Evolutionary conservation across 805 yeast genomes (phyloP).

Genomic region (Candida fluviatilis): DNA sequence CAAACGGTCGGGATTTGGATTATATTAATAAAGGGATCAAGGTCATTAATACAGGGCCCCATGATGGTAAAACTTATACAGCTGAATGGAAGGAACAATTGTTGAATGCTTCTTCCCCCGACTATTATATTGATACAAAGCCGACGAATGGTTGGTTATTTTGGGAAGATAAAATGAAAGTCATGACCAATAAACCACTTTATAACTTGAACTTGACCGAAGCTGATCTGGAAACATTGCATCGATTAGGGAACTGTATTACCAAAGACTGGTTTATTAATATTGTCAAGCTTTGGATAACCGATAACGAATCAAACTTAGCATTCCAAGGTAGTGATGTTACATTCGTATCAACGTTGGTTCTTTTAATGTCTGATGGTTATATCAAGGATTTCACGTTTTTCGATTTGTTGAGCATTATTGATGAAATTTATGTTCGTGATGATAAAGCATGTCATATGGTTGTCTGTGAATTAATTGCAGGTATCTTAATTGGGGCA

Average conservation of each 20-base stretch:
- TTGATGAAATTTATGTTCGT: slow-evolving; percentile 49
- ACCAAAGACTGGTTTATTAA: slow-evolving; percentile 56
- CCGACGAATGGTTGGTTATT: slow-evolving; percentile 65
- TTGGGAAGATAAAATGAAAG: slow-evolving; percentile 61
- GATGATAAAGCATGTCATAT: slow-evolving; percentile 78
- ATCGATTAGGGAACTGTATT: slow-evolving; percentile 40
- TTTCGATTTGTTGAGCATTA: slow-evolving; percentile 48
- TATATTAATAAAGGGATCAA: slow-evolving; percentile 31
- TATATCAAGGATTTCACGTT: slow-evolving; percentile 39
- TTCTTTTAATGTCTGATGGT: slow-evolving; percentile 46
- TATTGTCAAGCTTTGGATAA: slow-evolving; percentile 48
- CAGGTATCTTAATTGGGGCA: slow-evolving; percentile 57
- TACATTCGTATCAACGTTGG: slow-evolving; percentile 47
- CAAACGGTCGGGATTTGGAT: slow-evolving; percentile 37
- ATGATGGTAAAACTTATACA: slow-evolving; percentile 30
- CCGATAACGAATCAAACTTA: slow-evolving; percentile 66
- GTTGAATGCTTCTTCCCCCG: slow-evolving; percentile 42
- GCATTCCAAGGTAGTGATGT: slow-evolving; percentile 66
- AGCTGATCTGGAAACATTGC: slow-evolving; percentile 41
- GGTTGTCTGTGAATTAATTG: slow-evolving; percentile 63
- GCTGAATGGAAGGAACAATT: slow-evolving; percentile 49
- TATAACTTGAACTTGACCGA: slow-evolving; percentile 28
- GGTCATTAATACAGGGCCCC: slow-evolving; percentile 39
- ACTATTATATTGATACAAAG: slow-evolving; percentile 55
- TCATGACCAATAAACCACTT: slow-evolving; percentile 32